Conservation (phyloP, 2,329 filamentous ascomycete genomes). For the Penicillium griseofulvum region DNA sequence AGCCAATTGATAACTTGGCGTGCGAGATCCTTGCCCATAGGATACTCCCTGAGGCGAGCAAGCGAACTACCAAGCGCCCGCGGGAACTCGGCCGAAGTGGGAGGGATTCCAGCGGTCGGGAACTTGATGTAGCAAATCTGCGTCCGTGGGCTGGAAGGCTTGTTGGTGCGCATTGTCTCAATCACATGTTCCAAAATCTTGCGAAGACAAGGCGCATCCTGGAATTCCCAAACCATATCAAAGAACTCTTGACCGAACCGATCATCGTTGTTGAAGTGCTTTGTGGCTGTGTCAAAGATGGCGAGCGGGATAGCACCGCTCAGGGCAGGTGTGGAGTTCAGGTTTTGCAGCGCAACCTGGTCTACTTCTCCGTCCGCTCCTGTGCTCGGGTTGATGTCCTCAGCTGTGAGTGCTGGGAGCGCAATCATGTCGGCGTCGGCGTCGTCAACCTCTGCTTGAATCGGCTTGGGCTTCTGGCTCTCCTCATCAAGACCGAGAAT, state of each 20-base stretch:
- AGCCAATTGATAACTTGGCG: constrained; percentile 51
- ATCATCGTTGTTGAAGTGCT: constrained; percentile 68
- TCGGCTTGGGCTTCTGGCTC: constrained; percentile 40
- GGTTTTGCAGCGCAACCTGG: constrained; percentile 58
- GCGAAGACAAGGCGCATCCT: constrained; percentile 60
- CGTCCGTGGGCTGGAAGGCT: constrained; percentile 61
- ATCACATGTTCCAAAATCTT: constrained; percentile 74
- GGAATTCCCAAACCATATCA: constrained; percentile 70
- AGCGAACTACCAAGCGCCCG: constrained; percentile 66
- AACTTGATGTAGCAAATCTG: constrained; percentile 70
- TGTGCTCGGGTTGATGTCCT: constrained; percentile 58
- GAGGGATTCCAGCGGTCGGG: constrained; percentile 64
- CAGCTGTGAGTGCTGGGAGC: constrained; percentile 59
- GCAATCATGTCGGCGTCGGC: constrained; percentile 57
- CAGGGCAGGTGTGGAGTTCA: constrained; percentile 72
- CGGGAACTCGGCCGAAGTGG: constrained; percentile 69
- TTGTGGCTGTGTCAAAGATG: constrained; percentile 82
- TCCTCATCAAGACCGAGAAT: constrained; percentile 60
- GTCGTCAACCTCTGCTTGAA: constrained; percentile 40
- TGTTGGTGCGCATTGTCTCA: constrained; percentile 56
- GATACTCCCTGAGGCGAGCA: constrained; percentile 56
- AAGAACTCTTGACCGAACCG: constrained; percentile 74
- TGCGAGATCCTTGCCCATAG: constrained; percentile 43
- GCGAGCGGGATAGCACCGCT: constrained; percentile 91
- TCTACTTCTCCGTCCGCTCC: constrained; percentile 55